A percentile compares a stretch with the other conserved stretches of the same genome.
Conservation (phyloP, 2,329 filamentous ascomycete genomes). For the Plectosphaerella plurivora region DNA sequence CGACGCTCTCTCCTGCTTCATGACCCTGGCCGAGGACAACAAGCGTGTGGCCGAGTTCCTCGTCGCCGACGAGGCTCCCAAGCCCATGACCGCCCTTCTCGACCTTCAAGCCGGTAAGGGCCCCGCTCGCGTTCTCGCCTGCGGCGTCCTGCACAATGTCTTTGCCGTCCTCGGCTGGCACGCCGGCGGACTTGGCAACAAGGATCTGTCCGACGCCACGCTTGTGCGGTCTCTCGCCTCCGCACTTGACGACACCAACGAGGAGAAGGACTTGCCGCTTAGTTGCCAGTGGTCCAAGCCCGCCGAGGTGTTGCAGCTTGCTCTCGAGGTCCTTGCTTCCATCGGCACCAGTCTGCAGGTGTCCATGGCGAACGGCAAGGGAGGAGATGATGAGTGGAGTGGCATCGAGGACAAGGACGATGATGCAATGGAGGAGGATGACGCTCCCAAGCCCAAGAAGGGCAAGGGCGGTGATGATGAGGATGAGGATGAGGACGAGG, state of each 20-base stretch:
- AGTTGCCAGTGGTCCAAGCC: slow-evolving; percentile 34
- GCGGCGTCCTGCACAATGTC: slow-evolving; percentile 59
- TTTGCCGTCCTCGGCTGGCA: slow-evolving; percentile 51
- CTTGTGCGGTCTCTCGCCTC: slow-evolving; percentile 41
- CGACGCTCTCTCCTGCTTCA: slow-evolving; percentile 50
- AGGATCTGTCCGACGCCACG: slow-evolving; percentile 44
- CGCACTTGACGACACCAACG: slow-evolving; percentile 19
- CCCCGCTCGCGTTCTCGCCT: slow-evolving; percentile 50
- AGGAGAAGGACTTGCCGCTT: slow-evolving; percentile 15
- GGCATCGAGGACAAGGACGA: slow-evolving; percentile 31
- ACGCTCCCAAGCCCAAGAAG: slow-evolving; percentile 24
- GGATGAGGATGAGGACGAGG: slow-evolving; percentile 23
- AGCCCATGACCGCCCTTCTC: slow-evolving; percentile 45
- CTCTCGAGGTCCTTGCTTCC: slow-evolving; percentile 59
- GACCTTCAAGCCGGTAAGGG: slow-evolving; percentile 42
- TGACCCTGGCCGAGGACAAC: slow-evolving; percentile 58
- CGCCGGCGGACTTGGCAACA: slow-evolving; percentile 42
- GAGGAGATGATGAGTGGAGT: slow-evolving; percentile 31
- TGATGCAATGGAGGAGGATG: slow-evolving; percentile 22
- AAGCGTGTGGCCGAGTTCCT: slow-evolving; percentile 45
- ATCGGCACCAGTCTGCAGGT: slow-evolving; percentile 57
- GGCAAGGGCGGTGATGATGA: slow-evolving; percentile 22
- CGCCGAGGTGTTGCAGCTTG: slow-evolving; percentile 45
- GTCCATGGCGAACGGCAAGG: slow-evolving; percentile 33
- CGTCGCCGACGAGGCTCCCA: slow-evolving; percentile 40